Base-by-base conservation (phyloP, 768 basidiomycete species). In the Daedaleopsis nitida region DNA sequence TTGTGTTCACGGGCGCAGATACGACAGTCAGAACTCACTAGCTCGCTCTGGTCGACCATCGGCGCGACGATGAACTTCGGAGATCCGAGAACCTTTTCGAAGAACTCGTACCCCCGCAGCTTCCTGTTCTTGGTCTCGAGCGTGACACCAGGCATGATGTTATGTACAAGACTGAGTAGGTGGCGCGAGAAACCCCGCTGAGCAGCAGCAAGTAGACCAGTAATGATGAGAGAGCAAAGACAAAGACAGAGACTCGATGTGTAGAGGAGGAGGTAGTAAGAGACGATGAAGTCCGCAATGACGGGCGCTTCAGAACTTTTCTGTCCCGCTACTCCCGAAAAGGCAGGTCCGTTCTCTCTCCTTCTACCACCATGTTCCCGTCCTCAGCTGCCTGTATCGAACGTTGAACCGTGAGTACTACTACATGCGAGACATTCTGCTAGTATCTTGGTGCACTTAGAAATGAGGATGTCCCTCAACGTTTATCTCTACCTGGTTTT, bases 31-130 rank as follows among this genome's bases (percentile, higher is more conserved):
- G 27, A 16, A 82, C 90, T 68, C 68, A 97, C 96, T 73, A 98
- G 81, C 74, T 98, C 96, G 70, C 91, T 93, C 77, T 97, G 94
- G 73, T 98, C 97, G 0, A 98, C 97, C 97, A 99, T 99, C 17
- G 97, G 97, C 10, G 94, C 96, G 17, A 98, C 93, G 43, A 98
- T 83, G 69, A 85, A 89, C 74, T 91, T 94, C 10, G 96, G 92
- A 68, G 87, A 88, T 9, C 91, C 89, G 24, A 98, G 80, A 0
- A 92, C 83, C 58, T 86, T 77, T 24, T 78, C 78, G 69, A 94
- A 97, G 67, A 97, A 92, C 5, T 94, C 88, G 68, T 94, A 95
- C 2, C 94, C 95, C 12, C 72, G 75, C 12, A 88, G 76, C 71
- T 89, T 91, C 24, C 50, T 45, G 21, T 47, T 51, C 44, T 45